phyloP scores from a whole-genome alignment of 2,329 filamentous ascomycete genomes.

The Ascochyta viciae-villosae region DNA sequence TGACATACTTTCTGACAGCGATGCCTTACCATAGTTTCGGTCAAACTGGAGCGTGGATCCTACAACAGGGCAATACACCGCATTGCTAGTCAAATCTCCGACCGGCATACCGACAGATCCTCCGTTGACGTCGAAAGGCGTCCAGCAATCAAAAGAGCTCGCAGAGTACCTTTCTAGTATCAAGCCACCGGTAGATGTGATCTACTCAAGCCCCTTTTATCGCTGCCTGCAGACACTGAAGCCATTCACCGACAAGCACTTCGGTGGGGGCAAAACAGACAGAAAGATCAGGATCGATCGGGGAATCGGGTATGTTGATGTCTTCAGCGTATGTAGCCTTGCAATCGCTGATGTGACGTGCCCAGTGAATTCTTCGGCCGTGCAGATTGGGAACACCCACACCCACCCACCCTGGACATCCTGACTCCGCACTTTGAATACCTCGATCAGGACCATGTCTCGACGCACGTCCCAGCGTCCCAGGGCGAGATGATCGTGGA shows the following conservation, averaged over 20 bases:
- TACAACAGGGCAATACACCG: slow-evolving; percentile 77
- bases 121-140: slow-evolving; percentile 84
- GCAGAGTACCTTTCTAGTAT: slow-evolving; percentile 67
- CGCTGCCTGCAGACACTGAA: slow-evolving; percentile 51
- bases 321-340: slow-evolving; percentile 22
- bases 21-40: slow-evolving; percentile 67
- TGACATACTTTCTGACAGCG: slow-evolving; percentile 29
- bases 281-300: slow-evolving; percentile 60
- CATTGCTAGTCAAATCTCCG: slow-evolving; percentile 70
- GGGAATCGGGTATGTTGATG: slow-evolving; percentile 56
- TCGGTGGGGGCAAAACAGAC: slow-evolving; percentile 36
- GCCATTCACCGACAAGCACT: slow-evolving; percentile 47
- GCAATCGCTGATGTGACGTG: slow-evolving; percentile 51
- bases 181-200: slow-evolving; percentile 71
- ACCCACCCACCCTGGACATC: slow-evolving; percentile 69
- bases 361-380: slow-evolving; percentile 90
- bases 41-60: slow-evolving; percentile 88
- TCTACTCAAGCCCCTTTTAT: slow-evolving; percentile 68
- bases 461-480: slow-evolving; percentile 71
- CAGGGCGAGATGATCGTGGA: slow-evolving; percentile 81
- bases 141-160: slow-evolving; percentile 81
- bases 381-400: slow-evolving; percentile 84
- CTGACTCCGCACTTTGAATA: slow-evolving; percentile 73
- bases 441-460: slow-evolving; percentile 63
- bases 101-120: slow-evolving; percentile 90